Evolutionary conservation across 805 yeast species (phyloP).

Genomic region (Saccharomycopsis sp.): DNA sequence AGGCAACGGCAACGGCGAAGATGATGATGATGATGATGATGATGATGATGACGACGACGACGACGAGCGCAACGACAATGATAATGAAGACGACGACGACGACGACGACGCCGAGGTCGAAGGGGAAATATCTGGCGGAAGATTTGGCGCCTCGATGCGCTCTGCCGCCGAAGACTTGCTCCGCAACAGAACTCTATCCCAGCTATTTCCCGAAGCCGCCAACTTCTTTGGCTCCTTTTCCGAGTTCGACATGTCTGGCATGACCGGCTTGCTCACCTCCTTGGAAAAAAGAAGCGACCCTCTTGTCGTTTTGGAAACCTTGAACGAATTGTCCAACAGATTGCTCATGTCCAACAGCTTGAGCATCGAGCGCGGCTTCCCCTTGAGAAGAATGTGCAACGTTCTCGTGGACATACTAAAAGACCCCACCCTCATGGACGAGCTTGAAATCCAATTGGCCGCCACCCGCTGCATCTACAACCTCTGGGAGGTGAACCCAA

Average conservation of each 20-base stretch:
- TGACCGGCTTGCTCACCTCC: constrained; percentile 12
- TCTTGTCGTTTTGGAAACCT: constrained; percentile 50
- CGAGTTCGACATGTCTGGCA: constrained; percentile 18
- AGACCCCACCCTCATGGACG: constrained; percentile 48
- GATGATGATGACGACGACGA: constrained; percentile 1
- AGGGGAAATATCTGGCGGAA: constrained; percentile 20
- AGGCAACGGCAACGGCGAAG: constrained; percentile 24
- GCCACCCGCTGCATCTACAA: constrained; percentile 81
- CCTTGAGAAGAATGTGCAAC: constrained; percentile 46
- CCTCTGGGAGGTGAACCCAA: constrained; percentile 63
- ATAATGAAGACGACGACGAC: constrained; percentile 12
- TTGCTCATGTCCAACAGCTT: constrained; percentile 61
- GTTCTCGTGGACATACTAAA: constrained; percentile 49
- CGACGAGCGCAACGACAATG: not conserved
- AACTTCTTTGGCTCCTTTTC: constrained; percentile 27
- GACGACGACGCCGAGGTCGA: constrained; percentile 22
- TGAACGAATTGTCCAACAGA: constrained; percentile 55
- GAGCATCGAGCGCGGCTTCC: constrained; percentile 53
- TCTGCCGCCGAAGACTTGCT: constrained; percentile 7
- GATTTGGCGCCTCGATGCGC: not conserved
- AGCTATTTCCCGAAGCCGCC: constrained; percentile 33
- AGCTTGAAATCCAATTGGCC: constrained; percentile 71
- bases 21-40: constrained; percentile 19
- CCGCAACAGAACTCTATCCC: constrained; percentile 17
- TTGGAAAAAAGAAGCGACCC: constrained; percentile 39